phyloP scores from a whole-genome alignment of 352 stramenopile genomes.

The Nothophytophthora sp. region DNA sequence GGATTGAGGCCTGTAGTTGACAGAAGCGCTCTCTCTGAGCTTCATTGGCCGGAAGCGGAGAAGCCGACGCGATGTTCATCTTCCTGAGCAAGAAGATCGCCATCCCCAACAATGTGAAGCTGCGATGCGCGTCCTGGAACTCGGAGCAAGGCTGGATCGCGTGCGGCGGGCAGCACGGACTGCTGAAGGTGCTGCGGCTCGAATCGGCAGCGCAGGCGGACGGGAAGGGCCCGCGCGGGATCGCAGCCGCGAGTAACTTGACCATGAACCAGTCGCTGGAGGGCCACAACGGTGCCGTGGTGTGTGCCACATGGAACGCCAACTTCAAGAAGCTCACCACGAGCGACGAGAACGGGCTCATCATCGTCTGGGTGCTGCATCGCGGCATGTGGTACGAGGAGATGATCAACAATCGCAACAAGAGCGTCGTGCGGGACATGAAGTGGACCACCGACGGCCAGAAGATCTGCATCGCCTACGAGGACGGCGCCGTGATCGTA shows the following conservation, averaged over 20 bases:
- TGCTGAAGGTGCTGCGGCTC: constrained; percentile 94
- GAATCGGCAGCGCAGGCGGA: constrained; percentile 74
- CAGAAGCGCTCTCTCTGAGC: neutral
- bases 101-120: constrained; percentile 93
- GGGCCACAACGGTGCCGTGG: constrained; percentile 89
- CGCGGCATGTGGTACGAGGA: constrained; percentile 95
- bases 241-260: constrained; percentile 89
- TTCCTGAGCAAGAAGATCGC: constrained; percentile 96
- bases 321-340: constrained; percentile 95
- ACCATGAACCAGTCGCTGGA: constrained; percentile 96
- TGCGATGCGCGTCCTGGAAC: constrained; percentile 93
- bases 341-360: constrained; percentile 94
- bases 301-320: constrained; percentile 94
- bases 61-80: constrained; percentile 84
- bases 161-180: constrained; percentile 91
- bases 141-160: constrained; percentile 94
- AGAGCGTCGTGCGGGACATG: constrained; percentile 93
- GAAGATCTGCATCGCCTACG: constrained; percentile 96
- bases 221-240: constrained; percentile 72
- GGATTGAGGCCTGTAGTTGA: no score
- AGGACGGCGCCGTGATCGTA: constrained; percentile 94
- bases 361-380: constrained; percentile 97
- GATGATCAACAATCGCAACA: constrained; percentile 98
- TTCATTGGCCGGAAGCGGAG: neutral
- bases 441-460: constrained; percentile 94